A percentile compares a stretch with the other conserved stretches of the same genome.
These are phyloP conservation scores for Blepharisma japonicum DNA, from an alignment of 73 alveolate species.

Conservation along the genomic window DNA sequence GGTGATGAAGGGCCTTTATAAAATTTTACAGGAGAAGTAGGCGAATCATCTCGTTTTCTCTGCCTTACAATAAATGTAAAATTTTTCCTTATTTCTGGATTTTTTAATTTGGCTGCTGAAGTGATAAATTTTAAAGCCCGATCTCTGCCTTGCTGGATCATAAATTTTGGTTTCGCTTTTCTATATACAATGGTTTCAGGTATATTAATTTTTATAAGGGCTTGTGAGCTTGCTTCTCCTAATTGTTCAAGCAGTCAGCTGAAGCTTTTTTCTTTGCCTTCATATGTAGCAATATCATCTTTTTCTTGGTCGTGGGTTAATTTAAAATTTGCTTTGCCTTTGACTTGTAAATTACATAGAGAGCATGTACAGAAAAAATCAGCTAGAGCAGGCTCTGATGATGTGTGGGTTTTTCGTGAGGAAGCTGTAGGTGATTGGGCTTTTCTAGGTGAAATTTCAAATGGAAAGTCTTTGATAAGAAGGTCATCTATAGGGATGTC, in stretches of 20 bases:
- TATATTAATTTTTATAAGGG: slow-evolving; percentile 1
- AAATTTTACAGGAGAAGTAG: neutral
- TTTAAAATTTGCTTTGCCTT: neutral
- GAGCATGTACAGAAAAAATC: slow-evolving; percentile 21
- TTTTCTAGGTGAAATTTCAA: too few species aligned
- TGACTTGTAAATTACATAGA: neutral
- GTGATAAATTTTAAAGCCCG: neutral
- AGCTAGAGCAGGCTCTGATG: neutral
- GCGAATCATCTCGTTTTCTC: neutral
- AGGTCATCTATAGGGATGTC: too few species aligned
- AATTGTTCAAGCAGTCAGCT: slow-evolving; percentile 10
- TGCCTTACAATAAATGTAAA: neutral
- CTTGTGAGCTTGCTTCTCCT: slow-evolving; percentile 1
- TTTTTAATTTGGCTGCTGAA: slow-evolving; percentile 1
- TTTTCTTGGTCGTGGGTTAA: neutral
- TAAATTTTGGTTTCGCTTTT: neutral
- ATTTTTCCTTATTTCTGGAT: slow-evolving; percentile 15
- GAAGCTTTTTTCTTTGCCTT: slow-evolving; percentile 28
- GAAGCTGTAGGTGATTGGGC: too few species aligned
- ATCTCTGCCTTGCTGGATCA: slow-evolving; percentile 13
- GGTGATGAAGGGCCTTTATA: neutral
- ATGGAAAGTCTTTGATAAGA: too few species aligned
- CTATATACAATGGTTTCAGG: slow-evolving; percentile 23
- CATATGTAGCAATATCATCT: slow-evolving; percentile 19
- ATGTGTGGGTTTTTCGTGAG: too few species aligned